phyloP scores from a whole-genome alignment of 805 yeast species.

The Hanseniaspora clermontiae region DNA sequence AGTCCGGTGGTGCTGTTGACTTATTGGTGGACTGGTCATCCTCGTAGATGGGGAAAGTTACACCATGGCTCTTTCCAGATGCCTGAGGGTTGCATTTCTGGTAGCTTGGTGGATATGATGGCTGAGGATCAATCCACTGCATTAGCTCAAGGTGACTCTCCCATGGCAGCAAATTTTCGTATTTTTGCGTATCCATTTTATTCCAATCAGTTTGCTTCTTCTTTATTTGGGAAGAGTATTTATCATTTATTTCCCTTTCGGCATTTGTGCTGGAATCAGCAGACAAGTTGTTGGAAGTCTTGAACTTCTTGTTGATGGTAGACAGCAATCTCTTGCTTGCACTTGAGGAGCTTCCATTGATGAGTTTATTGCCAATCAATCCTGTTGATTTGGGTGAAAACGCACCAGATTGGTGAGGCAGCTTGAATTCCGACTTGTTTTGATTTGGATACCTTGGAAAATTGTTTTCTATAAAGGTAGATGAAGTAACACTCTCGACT shows the following conservation, averaged over 20 bases:
- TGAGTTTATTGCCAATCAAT: neutral
- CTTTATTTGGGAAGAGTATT: neutral
- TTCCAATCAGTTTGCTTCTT: neutral
- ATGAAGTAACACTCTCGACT: constrained; percentile 9
- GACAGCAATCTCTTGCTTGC: constrained; percentile 1
- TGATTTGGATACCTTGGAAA: neutral
- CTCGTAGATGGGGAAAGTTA: constrained; percentile 30
- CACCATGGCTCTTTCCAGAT: constrained; percentile 5
- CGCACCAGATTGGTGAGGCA: neutral
- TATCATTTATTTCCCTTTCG: neutral
- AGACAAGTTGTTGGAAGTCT: neutral
- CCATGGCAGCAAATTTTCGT: constrained; percentile 3
- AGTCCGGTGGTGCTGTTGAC: constrained; percentile 44
- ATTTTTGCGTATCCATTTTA: neutral
- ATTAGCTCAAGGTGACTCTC: constrained; percentile 19
- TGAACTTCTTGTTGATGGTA: constrained; percentile 1
- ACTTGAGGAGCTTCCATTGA: neutral
- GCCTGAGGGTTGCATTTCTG: constrained; percentile 19
- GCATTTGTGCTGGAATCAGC: neutral
- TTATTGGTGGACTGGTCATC: constrained; percentile 19
- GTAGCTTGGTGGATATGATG: constrained; percentile 28
- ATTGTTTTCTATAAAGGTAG: constrained; percentile 12
- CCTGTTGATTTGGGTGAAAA: neutral
- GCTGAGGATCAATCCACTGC: constrained; percentile 29
- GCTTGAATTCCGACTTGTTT: neutral